Evolutionary conservation across 2,329 filamentous ascomycete genomes (phyloP), one percentile per base, ranked within the genome.

Genomic region (Penicillium sclerotigenum): DNA sequence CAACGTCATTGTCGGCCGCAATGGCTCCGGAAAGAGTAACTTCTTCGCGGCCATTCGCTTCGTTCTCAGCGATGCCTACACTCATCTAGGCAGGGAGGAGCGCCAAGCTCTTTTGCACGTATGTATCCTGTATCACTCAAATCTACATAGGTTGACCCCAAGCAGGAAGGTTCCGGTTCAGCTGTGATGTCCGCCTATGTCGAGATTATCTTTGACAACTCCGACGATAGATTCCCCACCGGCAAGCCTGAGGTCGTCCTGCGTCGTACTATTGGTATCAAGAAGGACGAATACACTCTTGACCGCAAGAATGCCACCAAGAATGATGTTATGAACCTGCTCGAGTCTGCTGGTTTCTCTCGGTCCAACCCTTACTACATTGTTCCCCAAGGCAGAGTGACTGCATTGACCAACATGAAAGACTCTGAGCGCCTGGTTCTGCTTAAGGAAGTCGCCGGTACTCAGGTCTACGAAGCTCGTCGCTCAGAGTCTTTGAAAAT

Each of bases 181-280:
- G 94, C 94, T 16, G 93, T 99, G 68, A 96, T 97, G 90, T 96
- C 92, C 46, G 95, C 94, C n/a, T 99, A 97, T 68, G 95, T 99
- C 57, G 94, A 99, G 76, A 90, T 99, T 68, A 96, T 97, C 64
- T 99, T 99, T 75, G 94, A 99, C 81, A 99, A 99, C 72, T 90
- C 85, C 67, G 93, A 99, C 72, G 91, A 95, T 66, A 90, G 94
- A 66, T 97, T 99, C 69, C 91, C 91, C 34, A 97, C 91, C 10
- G 90, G 90, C 65, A 94, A 91, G 70, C 88, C 91, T 58, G 93
- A 99, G 73, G 85, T 97, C 46, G 87, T 94, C 40, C 79, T 99
- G 56, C 89, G 95, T 59, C 89, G 94, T 42, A 97, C 94, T 0
- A 99, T 99, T 73, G 94, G 93, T 50, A 81, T 93, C 61, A 97